A percentile compares a stretch with the other conserved stretches of the same genome.
Conservation (phyloP, 805 yeast genomes). For the Lipomyces orientalis region DNA sequence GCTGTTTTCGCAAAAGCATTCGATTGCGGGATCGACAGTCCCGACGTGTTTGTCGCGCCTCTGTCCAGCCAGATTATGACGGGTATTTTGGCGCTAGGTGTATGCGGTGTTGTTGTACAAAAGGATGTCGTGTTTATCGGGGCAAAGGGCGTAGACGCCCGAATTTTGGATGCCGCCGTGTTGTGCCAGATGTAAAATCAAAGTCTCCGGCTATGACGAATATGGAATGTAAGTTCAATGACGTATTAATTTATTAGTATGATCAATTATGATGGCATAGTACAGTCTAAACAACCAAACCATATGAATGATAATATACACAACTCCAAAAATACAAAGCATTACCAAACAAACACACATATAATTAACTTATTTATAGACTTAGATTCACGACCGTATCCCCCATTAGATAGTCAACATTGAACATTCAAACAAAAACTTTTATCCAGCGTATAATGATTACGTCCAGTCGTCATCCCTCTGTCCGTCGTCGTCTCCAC, state of each 20-base stretch:
- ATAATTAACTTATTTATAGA: not conserved
- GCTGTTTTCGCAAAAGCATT: constrained; percentile 20
- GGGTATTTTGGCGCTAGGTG: constrained; percentile 29
- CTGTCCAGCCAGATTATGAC: not conserved
- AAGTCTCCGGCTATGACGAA: not conserved
- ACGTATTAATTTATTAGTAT: not conserved
- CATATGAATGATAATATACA: not conserved
- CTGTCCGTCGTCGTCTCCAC: constrained; percentile 4
- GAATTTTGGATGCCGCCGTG: constrained; percentile 28
- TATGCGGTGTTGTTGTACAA: constrained; percentile 16
- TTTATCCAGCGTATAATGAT: not conserved
- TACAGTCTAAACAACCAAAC: not conserved
- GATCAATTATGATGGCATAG: not conserved
- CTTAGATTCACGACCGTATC: not conserved
- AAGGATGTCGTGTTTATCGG: constrained; percentile 21
- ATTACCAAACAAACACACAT: not conserved
- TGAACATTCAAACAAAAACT: not conserved
- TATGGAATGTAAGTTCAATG: no score
- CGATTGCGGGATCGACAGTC: constrained; percentile 31
- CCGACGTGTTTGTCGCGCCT: constrained; percentile 31
- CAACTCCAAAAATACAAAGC: not conserved
- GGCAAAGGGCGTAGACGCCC: constrained; percentile 28
- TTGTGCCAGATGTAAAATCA: constrained; percentile 5
- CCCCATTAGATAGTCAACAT: not conserved
- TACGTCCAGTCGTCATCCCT: not conserved